Evolutionary conservation across 805 yeast genomes (phyloP).

Genomic region (Yamadazyma laniorum): DNA sequence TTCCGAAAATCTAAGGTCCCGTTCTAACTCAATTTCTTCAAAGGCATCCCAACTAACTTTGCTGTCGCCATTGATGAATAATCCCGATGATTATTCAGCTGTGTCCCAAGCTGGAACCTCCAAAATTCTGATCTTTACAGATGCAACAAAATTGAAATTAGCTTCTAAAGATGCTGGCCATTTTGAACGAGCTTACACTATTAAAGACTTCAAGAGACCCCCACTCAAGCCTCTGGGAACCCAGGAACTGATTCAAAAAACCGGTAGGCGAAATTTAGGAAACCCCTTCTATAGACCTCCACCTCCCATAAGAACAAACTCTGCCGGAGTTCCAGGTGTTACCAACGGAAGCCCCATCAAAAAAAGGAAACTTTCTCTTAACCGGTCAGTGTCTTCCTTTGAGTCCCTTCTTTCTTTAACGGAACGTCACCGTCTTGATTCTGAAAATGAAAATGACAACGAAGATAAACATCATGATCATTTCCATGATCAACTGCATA

Average conservation of each 20-base stretch:
- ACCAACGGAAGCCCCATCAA: constrained; percentile 12
- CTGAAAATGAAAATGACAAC: not conserved
- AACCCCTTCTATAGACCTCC: constrained; percentile 20
- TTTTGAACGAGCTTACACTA: constrained; percentile 4
- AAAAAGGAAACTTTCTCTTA: constrained; percentile 11
- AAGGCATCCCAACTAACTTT: constrained; percentile 15
- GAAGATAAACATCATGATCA: not conserved
- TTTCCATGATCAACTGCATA: not conserved
- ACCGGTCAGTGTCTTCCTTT: constrained; percentile 11
- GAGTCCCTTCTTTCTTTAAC: constrained; percentile 10
- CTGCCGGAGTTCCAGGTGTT: constrained; percentile 1
- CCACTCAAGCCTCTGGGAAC: constrained; percentile 20
- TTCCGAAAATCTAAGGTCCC: constrained; percentile 4
- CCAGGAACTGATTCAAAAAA: not conserved
- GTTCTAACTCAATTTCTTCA: constrained; percentile 13
- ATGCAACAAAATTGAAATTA: constrained; percentile 8
- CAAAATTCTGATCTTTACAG: constrained; percentile 12
- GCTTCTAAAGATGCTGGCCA: constrained; percentile 4
- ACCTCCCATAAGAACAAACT: constrained; percentile 7
- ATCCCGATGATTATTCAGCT: constrained; percentile 8
- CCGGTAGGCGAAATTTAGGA: constrained; percentile 16
- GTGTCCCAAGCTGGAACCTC: not conserved
- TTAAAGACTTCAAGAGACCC: constrained; percentile 16
- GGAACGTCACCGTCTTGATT: not conserved
- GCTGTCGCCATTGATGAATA: constrained; percentile 24